Evolutionary conservation across 2,329 filamentous ascomycete genomes (phyloP).

Genomic region (Reticulascus tulasneorum): DNA sequence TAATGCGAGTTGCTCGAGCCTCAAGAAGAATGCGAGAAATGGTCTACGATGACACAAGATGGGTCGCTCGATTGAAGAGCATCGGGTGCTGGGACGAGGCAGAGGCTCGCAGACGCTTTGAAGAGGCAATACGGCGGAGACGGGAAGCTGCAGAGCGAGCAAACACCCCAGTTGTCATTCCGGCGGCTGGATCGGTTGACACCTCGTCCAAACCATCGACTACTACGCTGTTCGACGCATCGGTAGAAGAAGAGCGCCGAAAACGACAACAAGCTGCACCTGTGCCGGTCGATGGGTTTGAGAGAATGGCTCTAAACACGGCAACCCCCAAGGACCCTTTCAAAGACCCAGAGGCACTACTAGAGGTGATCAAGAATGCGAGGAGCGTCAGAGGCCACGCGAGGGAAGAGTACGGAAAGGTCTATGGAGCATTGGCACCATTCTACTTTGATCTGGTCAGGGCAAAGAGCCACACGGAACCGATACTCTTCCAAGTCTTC

Average conservation of each 20-base stretch:
- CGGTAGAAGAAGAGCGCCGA: conserved; percentile 59
- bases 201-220: conserved; percentile 26
- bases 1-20: conserved; percentile 78
- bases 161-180: conserved; percentile 15
- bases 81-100: conserved; percentile 92
- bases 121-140: conserved; percentile 62
- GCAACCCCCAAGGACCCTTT: conserved; percentile 39
- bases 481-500: conserved; percentile 81
- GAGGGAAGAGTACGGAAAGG: conserved; percentile 82
- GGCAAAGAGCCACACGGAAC: conserved; percentile 71
- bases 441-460: conserved; percentile 81
- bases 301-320: conserved; percentile 61
- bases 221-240: conserved; percentile 71
- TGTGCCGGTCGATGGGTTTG: conserved; percentile 63
- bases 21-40: conserved; percentile 91
- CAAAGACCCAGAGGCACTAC: conserved; percentile 58
- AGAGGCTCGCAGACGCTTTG: conserved; percentile 77
- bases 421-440: conserved; percentile 83
- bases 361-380: conserved; percentile 66
- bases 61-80: conserved; percentile 78
- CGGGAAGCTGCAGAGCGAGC: conserved; percentile 48
- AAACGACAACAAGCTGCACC: conserved; percentile 30
- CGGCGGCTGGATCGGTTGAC: conserved; percentile 14
- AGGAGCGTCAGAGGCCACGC: conserved; percentile 81
- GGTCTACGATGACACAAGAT: conserved; percentile 97